Evolutionary conservation across 2,329 filamentous ascomycete genomes (phyloP).

Genomic region (Dactylellina parvicollis): DNA sequence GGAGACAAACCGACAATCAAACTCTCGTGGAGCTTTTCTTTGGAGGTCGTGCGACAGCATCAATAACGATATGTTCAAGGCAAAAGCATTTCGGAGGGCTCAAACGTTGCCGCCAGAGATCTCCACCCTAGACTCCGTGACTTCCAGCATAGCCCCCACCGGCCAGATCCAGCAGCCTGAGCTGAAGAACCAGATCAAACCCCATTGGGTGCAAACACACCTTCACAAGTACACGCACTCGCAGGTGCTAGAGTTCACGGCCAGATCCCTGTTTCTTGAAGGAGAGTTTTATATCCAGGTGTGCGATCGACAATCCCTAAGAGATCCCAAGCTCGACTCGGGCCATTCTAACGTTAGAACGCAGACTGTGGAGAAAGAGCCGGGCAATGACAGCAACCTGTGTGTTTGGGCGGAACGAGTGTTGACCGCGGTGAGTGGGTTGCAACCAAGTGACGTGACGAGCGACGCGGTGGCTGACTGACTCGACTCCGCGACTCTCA

Average conservation of each 20-base stretch:
- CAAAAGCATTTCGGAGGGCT: not conserved
- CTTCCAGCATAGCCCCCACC: not conserved
- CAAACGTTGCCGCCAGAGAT: not conserved
- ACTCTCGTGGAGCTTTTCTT: not conserved
- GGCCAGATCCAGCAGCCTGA: not conserved
- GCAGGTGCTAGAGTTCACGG: slow-evolving; percentile 11
- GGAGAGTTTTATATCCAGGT: slow-evolving; percentile 59
- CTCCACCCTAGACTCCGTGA: not conserved
- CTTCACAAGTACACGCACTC: not conserved
- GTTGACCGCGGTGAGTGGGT: not conserved
- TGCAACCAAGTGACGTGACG: too few relatives aligned
- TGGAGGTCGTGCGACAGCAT: slow-evolving; percentile 18
- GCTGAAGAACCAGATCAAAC: not conserved
- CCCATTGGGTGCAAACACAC: not conserved
- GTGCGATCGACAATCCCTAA: too few relatives aligned
- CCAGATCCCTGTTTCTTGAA: slow-evolving; percentile 53
- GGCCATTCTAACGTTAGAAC: not conserved
- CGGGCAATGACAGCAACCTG: not conserved
- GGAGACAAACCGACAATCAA: not conserved
- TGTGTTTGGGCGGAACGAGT: not conserved
- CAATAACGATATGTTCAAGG: slow-evolving; percentile 15
- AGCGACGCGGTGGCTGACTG: not conserved
- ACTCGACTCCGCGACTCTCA: not conserved
- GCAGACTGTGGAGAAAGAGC: not conserved
- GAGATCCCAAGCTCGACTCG: too few relatives aligned